Evolutionary conservation across 2,329 filamentous ascomycete species (phyloP), one percentile per base, ranked within the genome.

Genomic region (Alternaria hordeiaustralica): DNA sequence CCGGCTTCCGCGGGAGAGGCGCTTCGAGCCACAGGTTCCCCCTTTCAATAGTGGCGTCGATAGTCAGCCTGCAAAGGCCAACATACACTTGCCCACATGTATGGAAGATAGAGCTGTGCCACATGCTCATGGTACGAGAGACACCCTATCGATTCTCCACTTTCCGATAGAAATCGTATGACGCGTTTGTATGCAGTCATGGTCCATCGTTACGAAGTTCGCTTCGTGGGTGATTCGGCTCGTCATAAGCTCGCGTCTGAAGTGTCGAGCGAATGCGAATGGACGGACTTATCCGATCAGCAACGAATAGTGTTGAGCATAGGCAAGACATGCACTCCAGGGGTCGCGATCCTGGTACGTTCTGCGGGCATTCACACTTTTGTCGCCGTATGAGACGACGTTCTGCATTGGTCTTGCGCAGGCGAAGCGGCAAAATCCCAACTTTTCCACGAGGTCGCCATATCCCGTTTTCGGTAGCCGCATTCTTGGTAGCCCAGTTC

Each of bases 221-320:
- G 44, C 47, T 20, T 55, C 41, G 45, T 43, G 20, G 55, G 20
- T 41, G 10, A 20, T 5, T 26, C 41, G 36, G 46, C 51, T 33
- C 30, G 30, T 54, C 47, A 55, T 12, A 13, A 57, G n/a, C 36
- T 57, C 20, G 41, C 41, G 20, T 25, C 30, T 44, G 20, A 5
- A 18, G n/a, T 18, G 15, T 41, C n/a, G 33, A 55, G 36, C 20
- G 51, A 47, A 50, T 53, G 44, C 28, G 8, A 15, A 44, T 43
- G n/a, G 15, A 20, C 18, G 23, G 13, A n/a, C 49, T 55, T 63
- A 53, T 54, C 47, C 46, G 53, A 60, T 60, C 46, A 51, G 46
- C 23, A 45, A 33, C 26, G 11, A 58, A 21, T 23, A 26, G 43
- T 30, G 41, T 25, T 6, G 18, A 30, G 36, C n/a, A 43, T 56